Evolutionary conservation across 176 grass and related monocot species (phyloP).

Genomic region (Aechmea fasciata): DNA sequence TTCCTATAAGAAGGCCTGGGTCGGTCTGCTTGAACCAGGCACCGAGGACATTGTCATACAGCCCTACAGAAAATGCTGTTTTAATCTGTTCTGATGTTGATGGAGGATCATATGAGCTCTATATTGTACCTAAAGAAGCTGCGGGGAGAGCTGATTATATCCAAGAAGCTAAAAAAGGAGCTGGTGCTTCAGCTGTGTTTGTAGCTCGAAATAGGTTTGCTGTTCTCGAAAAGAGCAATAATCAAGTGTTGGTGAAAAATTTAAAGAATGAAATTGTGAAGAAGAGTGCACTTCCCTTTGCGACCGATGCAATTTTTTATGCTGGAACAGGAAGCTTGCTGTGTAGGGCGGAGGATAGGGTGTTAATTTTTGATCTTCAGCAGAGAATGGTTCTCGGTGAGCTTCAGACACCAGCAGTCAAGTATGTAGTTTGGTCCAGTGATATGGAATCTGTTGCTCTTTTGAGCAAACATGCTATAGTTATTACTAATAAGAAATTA

Average conservation of each 20-base stretch:
- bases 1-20: slow-evolving; percentile 67
- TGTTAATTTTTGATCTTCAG: slow-evolving; percentile 83
- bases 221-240: slow-evolving; percentile 83
- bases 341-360: slow-evolving; percentile 78
- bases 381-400: slow-evolving; percentile 79
- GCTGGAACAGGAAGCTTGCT: slow-evolving; percentile 80
- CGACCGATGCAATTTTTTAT: slow-evolving; percentile 79
- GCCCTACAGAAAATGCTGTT: slow-evolving; percentile 88
- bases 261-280: slow-evolving; percentile 90
- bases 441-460: slow-evolving; percentile 96
- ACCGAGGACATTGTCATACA: slow-evolving; percentile 67
- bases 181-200: slow-evolving; percentile 65
- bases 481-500: slow-evolving; percentile 85
- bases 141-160: slow-evolving; percentile 68
- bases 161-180: slow-evolving; percentile 74
- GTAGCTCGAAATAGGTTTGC: slow-evolving; percentile 83
- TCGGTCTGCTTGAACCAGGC: slow-evolving; percentile 73
- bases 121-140: slow-evolving; percentile 68
- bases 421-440: slow-evolving; percentile 78
- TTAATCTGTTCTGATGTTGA: slow-evolving; percentile 83
- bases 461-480: slow-evolving; percentile 86
- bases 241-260: slow-evolving; percentile 72
- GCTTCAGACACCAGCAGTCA: slow-evolving; percentile 70
- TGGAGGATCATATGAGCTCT: slow-evolving; percentile 85
- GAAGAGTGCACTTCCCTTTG: slow-evolving; percentile 74